Evolutionary conservation across 1,284 basidiomycete species (phyloP), one percentile per base, ranked within the genome.

Genomic region (Malassezia obtusa): DNA sequence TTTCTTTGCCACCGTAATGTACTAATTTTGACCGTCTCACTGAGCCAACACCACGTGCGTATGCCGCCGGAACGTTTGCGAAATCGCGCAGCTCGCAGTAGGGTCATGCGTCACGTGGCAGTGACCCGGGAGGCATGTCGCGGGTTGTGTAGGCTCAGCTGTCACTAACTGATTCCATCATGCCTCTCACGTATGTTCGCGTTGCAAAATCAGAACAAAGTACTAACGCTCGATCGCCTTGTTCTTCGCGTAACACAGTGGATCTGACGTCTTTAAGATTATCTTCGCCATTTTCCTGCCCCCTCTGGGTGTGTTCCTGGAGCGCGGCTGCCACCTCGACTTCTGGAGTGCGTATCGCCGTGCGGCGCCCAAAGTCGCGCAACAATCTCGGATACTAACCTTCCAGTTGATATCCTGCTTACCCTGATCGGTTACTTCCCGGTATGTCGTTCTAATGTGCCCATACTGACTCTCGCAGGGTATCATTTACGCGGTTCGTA

Each of bases 261-360:
- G 53, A 21, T 50, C 53, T 19, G 53, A 59, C 47, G 32, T 57
- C 30, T 26, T 58, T 41, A 59, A 63, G 49, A 33, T 63, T 39
- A 56, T 63, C 46, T 51, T 54, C 36, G 60, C 59, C 22, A 52
- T 64, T 52, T 40, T 64, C 47, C 45, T 64, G 19, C 62, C 62
- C 3, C 62, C 62, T 4, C 47, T 64, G 19, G 62, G 62, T 59
- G 62, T 64, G 24, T 64, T 64, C 48, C 40, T 64, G 43, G 62
- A 64, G 56, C 45, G 51, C 31, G 62, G 62, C 9, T 64, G 62
- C 47, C 41, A 49, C 21, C 37, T 32, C 40, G 46, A 60, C 45
- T 60, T 62, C 30, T 56, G 46, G 48, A 39, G 53, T 56, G 33
- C 30, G 53, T 50, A 15, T 10, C 2, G 11, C 15, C 21, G 17